Conservation (phyloP, 2,329 filamentous ascomycete species). For the Metarhizium humberi region DNA sequence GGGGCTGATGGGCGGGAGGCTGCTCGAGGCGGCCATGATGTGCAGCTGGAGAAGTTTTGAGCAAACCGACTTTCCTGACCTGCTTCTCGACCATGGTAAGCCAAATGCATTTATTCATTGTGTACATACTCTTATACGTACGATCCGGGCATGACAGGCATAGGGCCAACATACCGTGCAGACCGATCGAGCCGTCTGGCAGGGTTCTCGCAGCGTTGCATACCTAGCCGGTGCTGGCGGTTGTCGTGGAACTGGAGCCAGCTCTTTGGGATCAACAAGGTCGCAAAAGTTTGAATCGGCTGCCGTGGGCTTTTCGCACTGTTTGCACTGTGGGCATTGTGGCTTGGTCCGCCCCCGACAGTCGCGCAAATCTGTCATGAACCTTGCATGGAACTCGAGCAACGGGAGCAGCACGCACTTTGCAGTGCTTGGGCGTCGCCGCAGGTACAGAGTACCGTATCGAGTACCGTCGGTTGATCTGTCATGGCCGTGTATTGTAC, state of each 20-base stretch:
- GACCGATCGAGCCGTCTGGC: neutral
- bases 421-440: neutral
- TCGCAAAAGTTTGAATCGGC: no score
- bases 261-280: no score
- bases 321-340: neutral
- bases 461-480: neutral
- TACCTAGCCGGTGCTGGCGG: neutral
- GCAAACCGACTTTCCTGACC: neutral
- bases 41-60: neutral
- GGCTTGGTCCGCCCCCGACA: neutral
- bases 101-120: neutral
- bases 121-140: neutral
- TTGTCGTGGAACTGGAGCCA: neutral
- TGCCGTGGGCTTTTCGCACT: neutral
- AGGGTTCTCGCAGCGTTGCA: neutral
- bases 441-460: neutral
- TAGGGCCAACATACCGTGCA: neutral
- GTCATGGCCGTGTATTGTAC: neutral
- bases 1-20: neutral
- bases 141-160: neutral
- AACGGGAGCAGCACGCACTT: no score
- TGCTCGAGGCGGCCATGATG: neutral
- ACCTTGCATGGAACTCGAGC: neutral
- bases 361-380: neutral
- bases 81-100: neutral